Conservation (phyloP, 1,139 yeast species). For the Hanseniaspora sp. region DNA sequence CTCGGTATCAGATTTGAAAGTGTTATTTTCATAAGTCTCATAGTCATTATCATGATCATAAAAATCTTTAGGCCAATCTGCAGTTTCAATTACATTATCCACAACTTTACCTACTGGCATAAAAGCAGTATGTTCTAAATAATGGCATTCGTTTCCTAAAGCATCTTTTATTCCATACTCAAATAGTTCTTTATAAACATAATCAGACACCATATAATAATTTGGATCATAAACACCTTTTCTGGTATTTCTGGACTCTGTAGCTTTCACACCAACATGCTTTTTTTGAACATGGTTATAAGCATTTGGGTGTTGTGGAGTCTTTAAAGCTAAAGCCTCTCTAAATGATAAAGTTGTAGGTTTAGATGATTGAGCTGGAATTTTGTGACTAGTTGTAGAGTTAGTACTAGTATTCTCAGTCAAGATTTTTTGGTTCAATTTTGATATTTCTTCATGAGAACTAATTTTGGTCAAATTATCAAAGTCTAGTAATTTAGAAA, state of each 20-base stretch:
- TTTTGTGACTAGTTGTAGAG: neutral
- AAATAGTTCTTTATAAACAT: conserved; percentile 4
- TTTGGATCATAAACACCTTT: neutral
- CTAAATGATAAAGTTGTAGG: conserved; percentile 1
- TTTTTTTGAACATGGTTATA: conserved; percentile 8
- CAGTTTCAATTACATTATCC: conserved; percentile 8
- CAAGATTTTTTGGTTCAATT: neutral
- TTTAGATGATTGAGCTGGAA: neutral
- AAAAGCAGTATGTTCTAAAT: conserved; percentile 2
- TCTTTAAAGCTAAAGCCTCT: conserved; percentile 11
- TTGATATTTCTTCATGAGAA: neutral
- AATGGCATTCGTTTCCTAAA: neutral
- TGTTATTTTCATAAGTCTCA: neutral
- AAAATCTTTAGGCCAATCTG: conserved; percentile 7
- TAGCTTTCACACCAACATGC: neutral
- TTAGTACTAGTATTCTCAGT: neutral
- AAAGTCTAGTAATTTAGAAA: neutral
- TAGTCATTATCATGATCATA: neutral
- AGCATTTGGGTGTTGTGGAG: conserved; percentile 2
- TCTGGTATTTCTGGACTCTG: neutral
- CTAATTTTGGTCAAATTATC: neutral
- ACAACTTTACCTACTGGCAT: conserved; percentile 12
- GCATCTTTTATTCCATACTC: conserved; percentile 2
- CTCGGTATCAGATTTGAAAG: neutral
- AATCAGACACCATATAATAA: neutral